phyloP scores from a whole-genome alignment of 805 yeast genomes.

The Myxozyma kluyveri region DNA sequence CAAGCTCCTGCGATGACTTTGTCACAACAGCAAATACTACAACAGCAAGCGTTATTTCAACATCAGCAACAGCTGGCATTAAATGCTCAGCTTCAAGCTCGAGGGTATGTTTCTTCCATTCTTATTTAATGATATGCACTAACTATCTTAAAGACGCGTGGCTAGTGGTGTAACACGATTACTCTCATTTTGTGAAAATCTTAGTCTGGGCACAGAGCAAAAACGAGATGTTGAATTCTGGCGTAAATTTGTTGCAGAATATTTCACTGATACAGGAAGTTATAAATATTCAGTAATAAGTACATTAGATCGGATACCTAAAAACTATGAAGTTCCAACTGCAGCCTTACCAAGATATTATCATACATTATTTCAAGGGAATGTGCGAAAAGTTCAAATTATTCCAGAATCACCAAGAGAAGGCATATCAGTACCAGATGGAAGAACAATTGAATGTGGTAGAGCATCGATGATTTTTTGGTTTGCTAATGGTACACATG shows the following conservation, averaged over 20 bases:
- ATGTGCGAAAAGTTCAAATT: slow-evolving; percentile 53
- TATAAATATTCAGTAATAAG: slow-evolving; percentile 47
- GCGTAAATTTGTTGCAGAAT: slow-evolving; percentile 49
- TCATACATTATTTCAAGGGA: slow-evolving; percentile 51
- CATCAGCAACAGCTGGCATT: slow-evolving; percentile 15
- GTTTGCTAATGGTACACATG: slow-evolving; percentile 69
- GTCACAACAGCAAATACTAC: slow-evolving; percentile 18
- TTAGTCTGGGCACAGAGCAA: slow-evolving; percentile 46
- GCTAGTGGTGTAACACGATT: slow-evolving; percentile 52
- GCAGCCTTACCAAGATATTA: slow-evolving; percentile 65
- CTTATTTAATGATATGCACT: slow-evolving; percentile 22
- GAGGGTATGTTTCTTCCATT: slow-evolving; percentile 14
- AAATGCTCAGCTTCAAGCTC: slow-evolving; percentile 1
- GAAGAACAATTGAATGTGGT: slow-evolving; percentile 54
- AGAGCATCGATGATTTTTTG: slow-evolving; percentile 49
- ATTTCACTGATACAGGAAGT: slow-evolving; percentile 52
- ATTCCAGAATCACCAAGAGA: slow-evolving; percentile 48
- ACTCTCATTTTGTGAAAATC: slow-evolving; percentile 49
- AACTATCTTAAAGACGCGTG: slow-evolving; percentile 41
- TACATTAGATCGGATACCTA: slow-evolving; percentile 44
- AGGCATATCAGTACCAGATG: slow-evolving; percentile 52
- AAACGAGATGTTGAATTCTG: slow-evolving; percentile 49
- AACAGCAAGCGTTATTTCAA: slow-evolving; percentile 13
- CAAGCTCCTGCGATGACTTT: no score
- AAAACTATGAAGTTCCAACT: slow-evolving; percentile 63